These are phyloP conservation scores for Bocquillonia castaneifolia DNA, from an alignment of 441 rosid genomes.

Conservation along the genomic window DNA sequence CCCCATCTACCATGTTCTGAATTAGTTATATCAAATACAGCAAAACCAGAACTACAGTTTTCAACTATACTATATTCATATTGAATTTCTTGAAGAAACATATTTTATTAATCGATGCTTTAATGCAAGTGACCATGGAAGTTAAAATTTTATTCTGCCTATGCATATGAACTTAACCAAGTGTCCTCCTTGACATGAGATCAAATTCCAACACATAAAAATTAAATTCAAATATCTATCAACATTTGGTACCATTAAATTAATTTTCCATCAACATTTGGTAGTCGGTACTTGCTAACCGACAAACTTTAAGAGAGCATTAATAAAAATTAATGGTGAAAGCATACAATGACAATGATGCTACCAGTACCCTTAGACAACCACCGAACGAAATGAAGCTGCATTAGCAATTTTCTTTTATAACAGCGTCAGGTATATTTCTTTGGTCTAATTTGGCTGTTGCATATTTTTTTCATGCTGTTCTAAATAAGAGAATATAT, in stretches of 20 bases:
- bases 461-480: neutral
- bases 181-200: neutral
- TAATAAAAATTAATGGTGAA: neutral
- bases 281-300: neutral
- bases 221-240: too few relatives aligned
- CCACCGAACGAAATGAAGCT: neutral
- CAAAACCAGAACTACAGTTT: neutral
- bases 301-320: neutral
- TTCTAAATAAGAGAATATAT: neutral
- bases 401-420: neutral
- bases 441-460: neutral
- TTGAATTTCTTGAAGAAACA: constrained; percentile 4
- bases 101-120: neutral
- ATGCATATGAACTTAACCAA: neutral
- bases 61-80: neutral
- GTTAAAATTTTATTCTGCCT: neutral
- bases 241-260: too few relatives aligned
- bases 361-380: neutral
- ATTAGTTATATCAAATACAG: neutral
- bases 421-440: too few relatives aligned
- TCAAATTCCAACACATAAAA: constrained; percentile 1
- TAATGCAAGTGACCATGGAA: neutral
- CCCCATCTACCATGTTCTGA: neutral
- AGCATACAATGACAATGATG: neutral
- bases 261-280: neutral